Base-by-base conservation (phyloP, 2,329 filamentous ascomycete genomes). In the Juglanconis juglandina region DNA sequence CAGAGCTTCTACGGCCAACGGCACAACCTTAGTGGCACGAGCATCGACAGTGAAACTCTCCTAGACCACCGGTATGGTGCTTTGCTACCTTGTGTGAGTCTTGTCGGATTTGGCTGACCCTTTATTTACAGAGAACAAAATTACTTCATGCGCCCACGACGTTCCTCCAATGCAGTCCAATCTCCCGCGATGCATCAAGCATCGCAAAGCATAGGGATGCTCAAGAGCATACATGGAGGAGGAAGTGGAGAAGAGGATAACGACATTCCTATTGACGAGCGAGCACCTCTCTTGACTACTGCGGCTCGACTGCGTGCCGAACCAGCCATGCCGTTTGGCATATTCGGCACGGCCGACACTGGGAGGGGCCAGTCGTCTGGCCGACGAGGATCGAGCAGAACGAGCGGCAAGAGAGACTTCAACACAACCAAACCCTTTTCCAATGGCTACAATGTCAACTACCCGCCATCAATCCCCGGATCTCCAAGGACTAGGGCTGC, bases 11-110 rank as follows among this genome's bases (percentile, higher is more conserved):
- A 84, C 69, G 72, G 77, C 66, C 71, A 81, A 61, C 70, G 78
- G 7, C 75, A 77, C 49, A 91, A 90, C 70, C 71, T 87, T 64
- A 98, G 94, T 76, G 87, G 83, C 68, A 92, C 90, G 1, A 98
- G 94, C 73, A 78, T 98, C 64, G 94, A 97, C 66, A 97, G 92
- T 72, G 89, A 96, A 71, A 88, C 86, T 7, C 77, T 98, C 66
- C 78, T 98, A 17, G 94, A 98, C 74, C 94, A 98, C 74, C 85
- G 92, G 87, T 90, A 76, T 63, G 76, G 64, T 17, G 14, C 11
- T n/a, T n/a, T 14, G 10, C 41, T 42, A n/a, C 35, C 37, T 33
- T 50, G 68, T 66, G 10, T 59, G 14, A 24, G 33, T 14, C 14
- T 17, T 30, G 10, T 11, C 14, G 13, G 35, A n/a, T 34, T 53